Conservation (phyloP, 23 red algal genomes). For the Gracilaria domingensis region DNA sequence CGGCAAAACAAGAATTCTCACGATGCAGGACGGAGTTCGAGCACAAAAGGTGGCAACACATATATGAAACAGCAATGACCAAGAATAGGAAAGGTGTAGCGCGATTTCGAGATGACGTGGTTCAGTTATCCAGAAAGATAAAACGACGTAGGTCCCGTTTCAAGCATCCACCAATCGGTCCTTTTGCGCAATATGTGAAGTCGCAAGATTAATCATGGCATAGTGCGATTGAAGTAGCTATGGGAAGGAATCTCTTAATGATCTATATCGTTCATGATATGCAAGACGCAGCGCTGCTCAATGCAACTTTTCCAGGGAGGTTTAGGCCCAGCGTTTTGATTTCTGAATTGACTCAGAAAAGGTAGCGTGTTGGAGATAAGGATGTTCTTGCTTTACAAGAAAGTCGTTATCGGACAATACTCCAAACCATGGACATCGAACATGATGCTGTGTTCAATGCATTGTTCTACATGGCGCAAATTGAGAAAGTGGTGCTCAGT, state of each 20-base stretch:
- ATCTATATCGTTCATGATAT: slow-evolving; percentile 79
- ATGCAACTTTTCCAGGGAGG: slow-evolving; percentile 37
- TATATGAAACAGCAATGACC: slow-evolving; percentile 6
- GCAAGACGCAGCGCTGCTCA: slow-evolving; percentile 45
- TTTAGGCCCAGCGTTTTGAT: slow-evolving; percentile 42
- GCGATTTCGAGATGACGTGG: slow-evolving; percentile 32
- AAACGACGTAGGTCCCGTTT: slow-evolving; percentile 24
- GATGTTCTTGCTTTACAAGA: slow-evolving; percentile 28
- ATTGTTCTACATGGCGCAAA: slow-evolving; percentile 80
- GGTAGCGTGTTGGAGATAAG: slow-evolving; percentile 34
- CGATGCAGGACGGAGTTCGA: slow-evolving; percentile 31
- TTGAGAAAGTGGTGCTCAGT: slow-evolving; percentile 77
- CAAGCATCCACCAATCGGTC: slow-evolving; percentile 71
- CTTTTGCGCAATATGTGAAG: slow-evolving; percentile 69
- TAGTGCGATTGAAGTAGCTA: slow-evolving; percentile 63
- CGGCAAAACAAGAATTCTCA: too few relatives aligned
- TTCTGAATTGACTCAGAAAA: slow-evolving; percentile 15
- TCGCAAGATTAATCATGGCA: slow-evolving; percentile 80
- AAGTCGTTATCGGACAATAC: slow-evolving; percentile 54
- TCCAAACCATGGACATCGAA: too few relatives aligned
- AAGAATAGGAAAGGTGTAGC: slow-evolving; percentile 42
- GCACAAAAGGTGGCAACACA: too few relatives aligned
- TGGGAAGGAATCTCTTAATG: slow-evolving; percentile 50
- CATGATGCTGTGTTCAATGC: slow-evolving; percentile 84
- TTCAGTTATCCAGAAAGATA: neutral